Evolutionary conservation across 192 early-diverging fungal species (phyloP), one percentile per base, ranked within the genome.

Genomic region (Rhizoclosmatium sp.): DNA sequence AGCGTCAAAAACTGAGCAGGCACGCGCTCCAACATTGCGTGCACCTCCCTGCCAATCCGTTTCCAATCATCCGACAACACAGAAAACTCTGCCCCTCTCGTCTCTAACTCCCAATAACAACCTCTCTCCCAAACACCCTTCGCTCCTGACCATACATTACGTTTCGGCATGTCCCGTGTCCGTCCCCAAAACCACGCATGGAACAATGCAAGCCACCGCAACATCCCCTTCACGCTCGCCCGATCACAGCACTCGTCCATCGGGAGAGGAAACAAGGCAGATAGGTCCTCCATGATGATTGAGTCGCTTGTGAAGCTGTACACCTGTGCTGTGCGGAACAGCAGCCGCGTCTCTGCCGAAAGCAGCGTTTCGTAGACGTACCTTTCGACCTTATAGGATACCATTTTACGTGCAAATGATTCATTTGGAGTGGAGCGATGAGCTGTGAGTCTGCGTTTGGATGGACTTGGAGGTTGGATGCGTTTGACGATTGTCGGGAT

Each of bases 331-430:
- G 40, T 3, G 10, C 68, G 68, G 39, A 23, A 66, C 65, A 42
- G 56, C 56, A 14, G 56, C 12, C 21, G 56, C 56, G 19, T 14
- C 39, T 10, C 47, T 10, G 21, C 16, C 46, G 31, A n/a, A 3
- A 19, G 12, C 44, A 47, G 31, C 10, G n/a, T 16, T 14, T 14
- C 19, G 68, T 69, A 69, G 40, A 69, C 41, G 45, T 69, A 47
- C n/a, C 68, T 39, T 39, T 69, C 68, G 68, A 69, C 68, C 47
- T 69, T 14, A 40, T 69, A 69, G 2, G 68, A 69, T 14, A 51
- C 40, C 42, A 69, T 69, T 39, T 69, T 69, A 3, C 68, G 68
- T 47, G 12, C n/a, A 40, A 69, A 69, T 19, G 68, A 69, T 39
- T 69, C 46, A 16, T 39, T 21, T 10, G 44, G 44, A 16, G n/a